These are phyloP conservation scores for Penicillium cinerascens DNA, from an alignment of 495 filamentous ascomycete species.

Conservation along the genomic window DNA sequence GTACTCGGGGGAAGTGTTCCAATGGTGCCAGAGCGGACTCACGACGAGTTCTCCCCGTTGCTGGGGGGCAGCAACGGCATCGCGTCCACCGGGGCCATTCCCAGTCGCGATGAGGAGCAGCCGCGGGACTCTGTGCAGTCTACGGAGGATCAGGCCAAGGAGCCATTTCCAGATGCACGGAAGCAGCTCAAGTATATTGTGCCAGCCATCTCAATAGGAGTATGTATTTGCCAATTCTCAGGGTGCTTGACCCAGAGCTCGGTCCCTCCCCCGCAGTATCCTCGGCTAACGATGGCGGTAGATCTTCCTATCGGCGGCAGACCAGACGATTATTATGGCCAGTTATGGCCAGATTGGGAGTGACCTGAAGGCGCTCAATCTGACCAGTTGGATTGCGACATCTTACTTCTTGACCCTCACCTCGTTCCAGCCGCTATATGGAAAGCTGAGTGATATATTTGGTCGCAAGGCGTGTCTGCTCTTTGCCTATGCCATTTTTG, in stretches of 20 bases:
- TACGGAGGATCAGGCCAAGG: conserved; percentile 23
- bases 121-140: conserved; percentile 6
- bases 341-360: conserved; percentile 79
- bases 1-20: neutral
- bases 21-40: conserved; percentile 28
- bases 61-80: conserved; percentile 29
- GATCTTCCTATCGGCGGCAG: conserved; percentile 70
- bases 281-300: conserved; percentile 19
- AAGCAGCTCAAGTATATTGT: conserved; percentile 44
- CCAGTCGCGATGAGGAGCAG: conserved; percentile 18
- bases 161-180: conserved; percentile 25
- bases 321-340: conserved; percentile 79
- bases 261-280: neutral
- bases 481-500: conserved; percentile 71
- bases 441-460: conserved; percentile 78
- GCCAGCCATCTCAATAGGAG: conserved; percentile 51
- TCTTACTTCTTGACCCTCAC: conserved; percentile 72
- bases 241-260: neutral
- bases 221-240: conserved; percentile 21
- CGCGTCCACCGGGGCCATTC: conserved; percentile 28
- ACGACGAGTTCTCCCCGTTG: conserved; percentile 43
- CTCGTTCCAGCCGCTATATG: conserved; percentile 76
- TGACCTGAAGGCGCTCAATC: conserved; percentile 72
- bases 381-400: conserved; percentile 83
- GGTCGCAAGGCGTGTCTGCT: conserved; percentile 73